Evolutionary conservation across 1,284 basidiomycete genomes (phyloP), one percentile per base, ranked within the genome.

Genomic region (Sanghuangporus sanghuang): DNA sequence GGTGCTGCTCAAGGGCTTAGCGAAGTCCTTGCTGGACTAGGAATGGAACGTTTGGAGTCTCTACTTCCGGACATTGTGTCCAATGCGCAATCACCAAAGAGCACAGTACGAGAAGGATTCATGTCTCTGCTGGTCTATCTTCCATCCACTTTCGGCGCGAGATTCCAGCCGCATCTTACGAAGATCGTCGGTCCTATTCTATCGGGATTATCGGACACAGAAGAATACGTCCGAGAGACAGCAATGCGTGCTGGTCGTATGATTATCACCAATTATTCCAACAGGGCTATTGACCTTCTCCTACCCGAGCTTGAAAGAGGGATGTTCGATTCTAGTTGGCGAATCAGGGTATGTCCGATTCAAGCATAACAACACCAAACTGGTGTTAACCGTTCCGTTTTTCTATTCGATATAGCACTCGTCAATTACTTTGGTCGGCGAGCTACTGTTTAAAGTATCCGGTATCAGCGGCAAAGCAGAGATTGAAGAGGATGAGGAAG

Each of bases 191-290:
- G 90, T 8, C 97, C 96, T 0, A 97, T 99, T 70, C 82, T 99
- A 56, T 87, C 86, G 64, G 97, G 97, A 70, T 79, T 99, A 48
- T 92, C 96, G 0, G 97, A 99, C 74, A 82, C 89, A 4, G 95
- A 96, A 69, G 97, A 99, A 78, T 95, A 91, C 71, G 93, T 96
- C 6, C 84, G 95, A 53, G 95, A 98, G 67, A 96, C 96, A 14
- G 96, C 96, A 4, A 98, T 99, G 96, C 87, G 94, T 44, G 96
- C 97, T n/a, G 96, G 96, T 67, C 85, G 96, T 69, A 99, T 99
- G 96, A 92, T 99, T 69, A 94, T 99, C 67, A 91, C 89, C 65
- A 98, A 98, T 76, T 98, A 99, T 78, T 92, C 95, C 32, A 85
- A 73, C 73, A 92, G 89, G 73, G 96, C 97, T 3, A 93, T 99